phyloP scores from a whole-genome alignment of 2,329 filamentous ascomycete species.

The Onygenales sp. region DNA sequence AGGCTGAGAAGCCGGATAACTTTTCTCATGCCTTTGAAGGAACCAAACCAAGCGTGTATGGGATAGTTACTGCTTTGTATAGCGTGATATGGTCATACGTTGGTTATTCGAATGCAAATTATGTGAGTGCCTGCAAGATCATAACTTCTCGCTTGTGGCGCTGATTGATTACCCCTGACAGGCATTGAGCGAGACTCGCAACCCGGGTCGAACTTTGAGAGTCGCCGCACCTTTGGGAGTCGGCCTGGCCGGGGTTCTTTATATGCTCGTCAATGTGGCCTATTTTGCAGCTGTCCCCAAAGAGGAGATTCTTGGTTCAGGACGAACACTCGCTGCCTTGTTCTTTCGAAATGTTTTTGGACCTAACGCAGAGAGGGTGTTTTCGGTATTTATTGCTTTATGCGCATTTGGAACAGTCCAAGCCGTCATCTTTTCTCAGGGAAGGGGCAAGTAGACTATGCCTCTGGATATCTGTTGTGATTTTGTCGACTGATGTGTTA shows the following conservation, averaged over 20 bases:
- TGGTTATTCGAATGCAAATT: slow-evolving; percentile 55
- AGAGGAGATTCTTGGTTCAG: slow-evolving; percentile 45
- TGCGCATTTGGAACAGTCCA: slow-evolving; percentile 54
- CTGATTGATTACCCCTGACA: slow-evolving; percentile 18
- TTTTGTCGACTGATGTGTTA: slow-evolving; percentile 3
- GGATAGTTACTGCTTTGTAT: slow-evolving; percentile 51
- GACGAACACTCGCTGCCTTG: slow-evolving; percentile 45
- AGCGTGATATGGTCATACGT: slow-evolving; percentile 54
- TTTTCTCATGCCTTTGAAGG: slow-evolving; percentile 31
- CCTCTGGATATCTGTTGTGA: neutral
- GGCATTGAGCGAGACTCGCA: slow-evolving; percentile 45
- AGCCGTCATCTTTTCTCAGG: slow-evolving; percentile 44
- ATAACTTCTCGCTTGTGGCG: neutral
- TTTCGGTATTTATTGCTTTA: slow-evolving; percentile 53
- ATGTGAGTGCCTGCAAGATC: slow-evolving; percentile 30
- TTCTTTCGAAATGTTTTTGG: slow-evolving; percentile 56
- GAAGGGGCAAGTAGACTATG: slow-evolving; percentile 23
- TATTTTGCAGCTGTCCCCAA: slow-evolving; percentile 52
- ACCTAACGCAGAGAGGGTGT: slow-evolving; percentile 41
- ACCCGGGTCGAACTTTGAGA: slow-evolving; percentile 50
- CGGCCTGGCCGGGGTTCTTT: slow-evolving; percentile 44
- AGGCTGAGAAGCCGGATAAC: slow-evolving; percentile 27
- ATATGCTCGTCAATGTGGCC: slow-evolving; percentile 49
- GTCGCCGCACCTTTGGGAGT: slow-evolving; percentile 48
- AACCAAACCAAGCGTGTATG: slow-evolving; percentile 28